phyloP scores from a whole-genome alignment of 2,329 filamentous ascomycete species.

The Aspergillus chevalieri region DNA sequence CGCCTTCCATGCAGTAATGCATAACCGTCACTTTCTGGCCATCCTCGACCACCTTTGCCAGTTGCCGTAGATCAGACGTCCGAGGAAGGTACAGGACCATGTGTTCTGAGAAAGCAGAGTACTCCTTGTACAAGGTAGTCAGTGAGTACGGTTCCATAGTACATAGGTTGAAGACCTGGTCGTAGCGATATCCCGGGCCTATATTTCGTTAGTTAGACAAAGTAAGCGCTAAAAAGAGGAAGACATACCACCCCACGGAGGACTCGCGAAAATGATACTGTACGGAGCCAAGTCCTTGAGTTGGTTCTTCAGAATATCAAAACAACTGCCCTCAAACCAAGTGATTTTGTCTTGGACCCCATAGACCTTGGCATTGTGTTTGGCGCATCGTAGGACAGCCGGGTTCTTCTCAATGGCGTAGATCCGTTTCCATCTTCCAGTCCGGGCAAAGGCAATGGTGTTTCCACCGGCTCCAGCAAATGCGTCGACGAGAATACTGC shows the following conservation, averaged over 20 bases:
- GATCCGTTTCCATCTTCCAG: constrained; percentile 70
- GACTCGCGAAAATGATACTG: constrained; percentile 63
- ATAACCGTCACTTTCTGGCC: constrained; percentile 62
- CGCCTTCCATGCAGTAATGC: constrained; percentile 87
- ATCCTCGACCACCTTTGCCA: constrained; percentile 52
- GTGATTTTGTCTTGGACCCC: constrained; percentile 71
- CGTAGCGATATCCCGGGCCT: constrained; percentile 59
- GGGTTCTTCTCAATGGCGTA: constrained; percentile 84
- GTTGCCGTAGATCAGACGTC: constrained; percentile 73
- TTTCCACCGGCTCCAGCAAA: constrained; percentile 94
- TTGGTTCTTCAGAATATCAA: constrained; percentile 58
- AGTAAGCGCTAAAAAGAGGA: background rate
- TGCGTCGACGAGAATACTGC: constrained; percentile 70
- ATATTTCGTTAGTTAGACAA: constrained; percentile 2
- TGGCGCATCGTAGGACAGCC: constrained; percentile 76
- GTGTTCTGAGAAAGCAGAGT: constrained; percentile 46
- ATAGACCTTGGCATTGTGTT: constrained; percentile 84
- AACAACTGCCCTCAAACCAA: constrained; percentile 84
- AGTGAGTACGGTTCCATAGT: constrained; percentile 86
- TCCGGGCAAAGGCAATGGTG: constrained; percentile 84
- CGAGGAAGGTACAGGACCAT: constrained; percentile 77
- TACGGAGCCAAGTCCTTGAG: constrained; percentile 45
- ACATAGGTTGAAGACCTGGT: constrained; percentile 71
- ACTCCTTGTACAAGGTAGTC: constrained; percentile 56
- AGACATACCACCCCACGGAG: constrained; percentile 64